Evolutionary conservation across 805 yeast genomes (phyloP).

Genomic region (Citeromyces matritensis): DNA sequence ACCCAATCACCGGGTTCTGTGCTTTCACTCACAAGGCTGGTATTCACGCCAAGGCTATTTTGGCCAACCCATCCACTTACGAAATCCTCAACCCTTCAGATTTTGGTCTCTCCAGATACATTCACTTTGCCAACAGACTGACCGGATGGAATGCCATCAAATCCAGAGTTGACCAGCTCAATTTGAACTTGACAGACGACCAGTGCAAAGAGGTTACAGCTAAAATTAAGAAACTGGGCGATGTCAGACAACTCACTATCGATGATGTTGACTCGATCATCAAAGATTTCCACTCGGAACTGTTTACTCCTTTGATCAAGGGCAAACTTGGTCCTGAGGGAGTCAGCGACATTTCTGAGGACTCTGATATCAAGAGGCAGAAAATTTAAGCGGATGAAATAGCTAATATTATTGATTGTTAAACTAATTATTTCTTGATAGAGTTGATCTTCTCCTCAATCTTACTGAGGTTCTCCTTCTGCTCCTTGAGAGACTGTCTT

Average conservation of each 20-base stretch:
- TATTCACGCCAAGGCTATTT: slow-evolving; percentile 95
- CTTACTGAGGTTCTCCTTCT: slow-evolving; percentile 39
- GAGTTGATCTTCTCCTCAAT: slow-evolving; percentile 33
- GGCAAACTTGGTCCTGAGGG: slow-evolving; percentile 15
- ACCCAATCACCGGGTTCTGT: slow-evolving; percentile 98
- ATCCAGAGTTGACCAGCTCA: slow-evolving; percentile 94
- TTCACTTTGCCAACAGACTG: slow-evolving; percentile 94
- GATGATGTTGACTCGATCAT: slow-evolving; percentile 97
- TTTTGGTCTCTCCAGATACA: slow-evolving; percentile 90
- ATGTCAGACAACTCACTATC: slow-evolving; percentile 83
- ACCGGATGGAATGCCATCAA: slow-evolving; percentile 99
- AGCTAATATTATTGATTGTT: slow-evolving; percentile 1
- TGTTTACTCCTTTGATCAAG: slow-evolving; percentile 33
- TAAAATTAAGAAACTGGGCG: slow-evolving; percentile 90
- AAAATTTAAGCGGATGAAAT: slow-evolving; percentile 2
- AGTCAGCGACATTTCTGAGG: slow-evolving; percentile 13
- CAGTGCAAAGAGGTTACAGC: slow-evolving; percentile 91
- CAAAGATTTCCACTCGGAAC: slow-evolving; percentile 79
- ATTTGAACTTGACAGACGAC: slow-evolving; percentile 76
- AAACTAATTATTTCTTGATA: slow-evolving; percentile 23
- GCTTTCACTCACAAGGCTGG: slow-evolving; percentile 99
- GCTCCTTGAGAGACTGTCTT: slow-evolving; percentile 64
- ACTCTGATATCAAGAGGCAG: slow-evolving; percentile 16
- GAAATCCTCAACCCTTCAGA: slow-evolving; percentile 91
- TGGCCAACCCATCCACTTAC: slow-evolving; percentile 98